phyloP scores from a whole-genome alignment of 2,329 filamentous ascomycete genomes.

The Aspergillus thermomutatus region DNA sequence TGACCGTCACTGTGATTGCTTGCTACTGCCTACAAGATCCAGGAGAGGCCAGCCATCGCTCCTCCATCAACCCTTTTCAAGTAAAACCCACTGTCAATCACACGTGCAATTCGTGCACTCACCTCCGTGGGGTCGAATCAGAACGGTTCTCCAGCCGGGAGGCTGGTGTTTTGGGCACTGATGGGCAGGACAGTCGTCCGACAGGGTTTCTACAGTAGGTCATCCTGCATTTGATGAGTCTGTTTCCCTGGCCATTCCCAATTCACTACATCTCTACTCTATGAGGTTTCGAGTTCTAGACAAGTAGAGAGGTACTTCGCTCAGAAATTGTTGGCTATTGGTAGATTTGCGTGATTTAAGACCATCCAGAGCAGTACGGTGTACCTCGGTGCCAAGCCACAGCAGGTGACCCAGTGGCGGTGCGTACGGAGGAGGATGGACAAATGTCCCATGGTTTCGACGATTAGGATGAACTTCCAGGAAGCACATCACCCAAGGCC shows the following conservation, averaged over 20 bases:
- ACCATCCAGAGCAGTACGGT: background rate
- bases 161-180: slow-evolving; percentile 12
- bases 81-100: background rate
- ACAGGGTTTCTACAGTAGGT: background rate
- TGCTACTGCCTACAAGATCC: no score
- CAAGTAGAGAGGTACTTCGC: no score
- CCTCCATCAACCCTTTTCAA: background rate
- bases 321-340: background rate
- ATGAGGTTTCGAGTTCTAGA: background rate
- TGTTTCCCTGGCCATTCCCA: slow-evolving; percentile 1
- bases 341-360: background rate
- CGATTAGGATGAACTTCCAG: background rate
- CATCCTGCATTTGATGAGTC: background rate
- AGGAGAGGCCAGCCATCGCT: background rate
- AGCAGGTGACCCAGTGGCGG: background rate
- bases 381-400: background rate
- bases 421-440: background rate
- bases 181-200: slow-evolving; percentile 5
- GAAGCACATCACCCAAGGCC: background rate
- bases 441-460: background rate
- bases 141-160: background rate
- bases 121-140: background rate
- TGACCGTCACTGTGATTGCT: background rate
- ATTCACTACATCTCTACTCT: background rate
- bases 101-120: background rate